Conservation (phyloP, 139 green algal species). For the Haematococcus sp. region DNA sequence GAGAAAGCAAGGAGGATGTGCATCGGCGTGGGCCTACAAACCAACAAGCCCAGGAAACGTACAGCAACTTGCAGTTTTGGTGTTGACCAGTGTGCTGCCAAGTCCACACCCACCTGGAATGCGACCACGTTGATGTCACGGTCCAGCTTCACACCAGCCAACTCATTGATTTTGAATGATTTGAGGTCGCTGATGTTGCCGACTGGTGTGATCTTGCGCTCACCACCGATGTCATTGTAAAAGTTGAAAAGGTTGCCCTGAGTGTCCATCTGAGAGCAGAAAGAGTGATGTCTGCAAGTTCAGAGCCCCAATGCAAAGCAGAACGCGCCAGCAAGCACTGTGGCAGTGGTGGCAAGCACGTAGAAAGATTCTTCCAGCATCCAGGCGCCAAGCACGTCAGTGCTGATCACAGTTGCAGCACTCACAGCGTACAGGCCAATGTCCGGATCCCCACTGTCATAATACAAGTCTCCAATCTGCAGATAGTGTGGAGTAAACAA, state of each 20-base stretch:
- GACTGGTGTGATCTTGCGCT: constrained; percentile 53
- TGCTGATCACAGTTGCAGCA: not conserved
- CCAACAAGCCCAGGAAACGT: too few relatives aligned
- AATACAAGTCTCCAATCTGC: constrained; percentile 56
- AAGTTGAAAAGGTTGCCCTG: constrained; percentile 65
- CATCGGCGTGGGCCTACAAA: too few relatives aligned
- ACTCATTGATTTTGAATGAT: constrained; percentile 42
- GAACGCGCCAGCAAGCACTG: not conserved
- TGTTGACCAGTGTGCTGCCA: too few relatives aligned
- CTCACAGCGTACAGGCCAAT: constrained; percentile 58
- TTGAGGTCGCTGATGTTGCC: not conserved
- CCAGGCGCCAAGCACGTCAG: not conserved
- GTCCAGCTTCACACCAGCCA: constrained; percentile 52
- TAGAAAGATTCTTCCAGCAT: too few relatives aligned
- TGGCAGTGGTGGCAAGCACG: not conserved
- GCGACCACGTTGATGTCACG: constrained; percentile 48
- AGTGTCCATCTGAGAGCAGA: constrained; percentile 42
- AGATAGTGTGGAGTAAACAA: too few relatives aligned
- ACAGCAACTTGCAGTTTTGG: too few relatives aligned
- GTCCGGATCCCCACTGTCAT: constrained; percentile 52
- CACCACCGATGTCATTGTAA: constrained; percentile 42
- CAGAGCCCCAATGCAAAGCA: not conserved
- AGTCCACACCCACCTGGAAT: constrained; percentile 11
- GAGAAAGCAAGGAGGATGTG: too few relatives aligned
- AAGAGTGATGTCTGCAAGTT: not conserved